Evolutionary conservation across 352 stramenopile genomes (phyloP).

Genomic region (Phytophthora crassamura): DNA sequence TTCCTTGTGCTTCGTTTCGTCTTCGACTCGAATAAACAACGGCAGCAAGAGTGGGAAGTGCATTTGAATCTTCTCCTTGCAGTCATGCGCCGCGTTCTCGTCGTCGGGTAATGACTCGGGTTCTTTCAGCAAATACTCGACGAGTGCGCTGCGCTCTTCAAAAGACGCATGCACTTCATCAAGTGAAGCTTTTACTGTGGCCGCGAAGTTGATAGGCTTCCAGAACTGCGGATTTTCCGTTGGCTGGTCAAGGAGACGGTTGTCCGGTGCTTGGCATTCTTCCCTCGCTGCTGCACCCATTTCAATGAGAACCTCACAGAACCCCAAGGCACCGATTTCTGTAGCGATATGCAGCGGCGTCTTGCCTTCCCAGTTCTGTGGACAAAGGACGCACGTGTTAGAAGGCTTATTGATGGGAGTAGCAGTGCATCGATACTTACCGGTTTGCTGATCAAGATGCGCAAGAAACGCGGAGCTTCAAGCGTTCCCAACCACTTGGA

Average conservation of each 20-base stretch:
- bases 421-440: conserved; percentile 20
- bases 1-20: conserved; percentile 41
- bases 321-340: conserved; percentile 51
- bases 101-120: conserved; percentile 47
- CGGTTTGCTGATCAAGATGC: conserved; percentile 43
- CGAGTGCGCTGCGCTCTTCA: conserved; percentile 40
- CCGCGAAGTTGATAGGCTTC: conserved; percentile 60
- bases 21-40: conserved; percentile 44
- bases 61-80: conserved; percentile 48
- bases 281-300: conserved; percentile 45
- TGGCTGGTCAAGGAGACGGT: conserved; percentile 47
- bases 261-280: conserved; percentile 49
- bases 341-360: conserved; percentile 60
- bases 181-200: conserved; percentile 28
- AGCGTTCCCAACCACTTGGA: conserved; percentile 43
- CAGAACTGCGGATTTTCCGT: conserved; percentile 46
- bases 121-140: conserved; percentile 45
- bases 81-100: conserved; percentile 41
- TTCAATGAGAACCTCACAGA: conserved; percentile 49
- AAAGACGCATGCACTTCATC: conserved; percentile 31
- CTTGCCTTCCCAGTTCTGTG: conserved; percentile 63
- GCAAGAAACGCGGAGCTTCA: conserved; percentile 37
- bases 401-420: neutral
- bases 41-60: conserved; percentile 47
- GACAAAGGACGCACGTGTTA: conserved; percentile 5